Evolutionary conservation across 768 basidiomycete species (phyloP), one percentile per base, ranked within the genome.

Genomic region (Lyophyllum shimeji): DNA sequence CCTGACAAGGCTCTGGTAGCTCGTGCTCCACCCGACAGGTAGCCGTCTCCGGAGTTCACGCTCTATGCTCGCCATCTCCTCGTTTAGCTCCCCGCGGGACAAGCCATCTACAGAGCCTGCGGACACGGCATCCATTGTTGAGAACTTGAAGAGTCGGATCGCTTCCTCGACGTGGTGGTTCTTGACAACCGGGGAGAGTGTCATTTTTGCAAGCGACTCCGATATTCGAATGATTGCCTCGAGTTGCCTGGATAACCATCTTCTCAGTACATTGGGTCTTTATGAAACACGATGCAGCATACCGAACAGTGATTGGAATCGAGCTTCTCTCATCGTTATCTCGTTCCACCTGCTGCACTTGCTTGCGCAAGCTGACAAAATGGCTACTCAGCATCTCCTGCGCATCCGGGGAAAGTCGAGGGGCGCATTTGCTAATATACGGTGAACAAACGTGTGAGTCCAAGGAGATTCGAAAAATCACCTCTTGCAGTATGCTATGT

Each of bases 191-290:
- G 93, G 80, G 0, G 90, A 88, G 15, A 99, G 79, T 2, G 94
- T 94, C 73, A 98, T 83, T 67, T 98, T 99, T 12, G 96, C 95
- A 18, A 98, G 78, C 2, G 96, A 89, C 69, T 99, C 97, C 1
- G 97, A 98, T 68, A 98, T 98, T 33, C 97, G 95, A 67, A 98
- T 95, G 68, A 99, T 95, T 39, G 97, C 97, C 76, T 99, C 97
- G 4, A 99, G 81, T 86, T 99, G 97, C 50, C 83, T 86, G 37
- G 46, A 61, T 42, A 51, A 24, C 37, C 24, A 27, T 4, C 5
- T 34, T 11, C 27, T 25, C 12, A 21, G 50, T 24, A 40, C 31
- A 27, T 24, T 23, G n/a, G 49, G 1, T 2, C 27, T 15, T 7
- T 1, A 11, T 7, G 15, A 2, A 7, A 9, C 9, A 23, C 37